Evolutionary conservation across 116 monocot species (phyloP).

Genomic region (Thalassia testudinum): DNA sequence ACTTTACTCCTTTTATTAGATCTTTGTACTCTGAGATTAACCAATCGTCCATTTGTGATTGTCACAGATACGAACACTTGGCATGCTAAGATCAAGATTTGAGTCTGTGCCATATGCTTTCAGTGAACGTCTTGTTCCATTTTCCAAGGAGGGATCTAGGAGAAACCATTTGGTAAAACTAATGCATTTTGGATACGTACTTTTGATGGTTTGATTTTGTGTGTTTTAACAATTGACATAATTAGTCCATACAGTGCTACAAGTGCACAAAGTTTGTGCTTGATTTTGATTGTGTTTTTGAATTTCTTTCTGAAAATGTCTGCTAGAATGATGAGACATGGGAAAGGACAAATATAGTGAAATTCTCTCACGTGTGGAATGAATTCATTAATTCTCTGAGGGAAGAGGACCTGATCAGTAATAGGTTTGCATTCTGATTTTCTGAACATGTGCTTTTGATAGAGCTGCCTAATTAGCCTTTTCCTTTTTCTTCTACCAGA

Average conservation of each 20-base stretch:
- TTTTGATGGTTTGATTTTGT: no score
- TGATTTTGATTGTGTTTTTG: no score
- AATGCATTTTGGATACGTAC: no score
- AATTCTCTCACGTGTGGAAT: slow-evolving; percentile 89
- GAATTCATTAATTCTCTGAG: slow-evolving; percentile 67
- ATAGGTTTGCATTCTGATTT: slow-evolving; percentile 25
- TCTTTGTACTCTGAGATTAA: no score
- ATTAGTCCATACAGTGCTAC: no score
- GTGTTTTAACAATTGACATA: no score
- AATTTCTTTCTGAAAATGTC: no score
- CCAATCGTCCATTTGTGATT: no score
- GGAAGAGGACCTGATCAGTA: slow-evolving; percentile 75
- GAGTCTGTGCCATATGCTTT: slow-evolving; percentile 68
- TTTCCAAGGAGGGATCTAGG: slow-evolving; percentile 13
- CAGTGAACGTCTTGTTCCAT: slow-evolving; percentile 52
- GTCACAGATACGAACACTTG: slow-evolving; percentile 80
- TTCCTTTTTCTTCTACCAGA: slow-evolving; percentile 17
- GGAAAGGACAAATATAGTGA: slow-evolving; percentile 51
- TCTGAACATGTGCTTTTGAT: not conserved
- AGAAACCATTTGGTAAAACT: slow-evolving; percentile 7
- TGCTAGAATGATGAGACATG: slow-evolving; percentile 30
- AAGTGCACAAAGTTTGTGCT: no score
- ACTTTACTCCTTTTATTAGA: no score
- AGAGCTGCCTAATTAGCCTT: not conserved
- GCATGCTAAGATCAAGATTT: slow-evolving; percentile 95